Percentiles rank a stretch among this genome's conserved stretches.
Conservation (phyloP, 2,329 filamentous ascomycete species). For the Xylariaceae sp. region DNA sequence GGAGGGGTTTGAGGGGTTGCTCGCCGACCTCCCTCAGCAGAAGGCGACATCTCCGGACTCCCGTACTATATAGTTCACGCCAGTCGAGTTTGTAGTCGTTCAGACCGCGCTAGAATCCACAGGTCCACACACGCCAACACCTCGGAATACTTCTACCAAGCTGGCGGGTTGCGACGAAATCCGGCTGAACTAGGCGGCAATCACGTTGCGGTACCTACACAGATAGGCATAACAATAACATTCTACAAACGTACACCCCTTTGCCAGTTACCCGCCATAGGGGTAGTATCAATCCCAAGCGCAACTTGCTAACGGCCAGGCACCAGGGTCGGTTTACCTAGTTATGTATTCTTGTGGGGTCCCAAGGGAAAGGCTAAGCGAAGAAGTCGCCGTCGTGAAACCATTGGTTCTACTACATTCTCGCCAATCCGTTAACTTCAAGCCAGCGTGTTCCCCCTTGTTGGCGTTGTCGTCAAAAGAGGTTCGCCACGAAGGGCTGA, state of each 20-base stretch:
- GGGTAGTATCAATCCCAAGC: background rate
- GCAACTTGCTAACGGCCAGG: background rate
- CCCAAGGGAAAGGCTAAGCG: background rate
- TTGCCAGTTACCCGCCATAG: background rate
- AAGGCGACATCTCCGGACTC: background rate
- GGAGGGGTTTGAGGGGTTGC: too few relatives aligned
- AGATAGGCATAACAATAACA: too few relatives aligned
- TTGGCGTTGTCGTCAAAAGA: background rate
- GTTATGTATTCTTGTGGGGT: background rate
- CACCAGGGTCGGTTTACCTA: background rate
- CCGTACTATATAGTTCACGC: background rate
- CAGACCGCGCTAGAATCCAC: background rate
- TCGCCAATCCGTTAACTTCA: background rate
- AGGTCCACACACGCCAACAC: background rate
- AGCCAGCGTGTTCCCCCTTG: background rate
- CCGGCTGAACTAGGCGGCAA: background rate
- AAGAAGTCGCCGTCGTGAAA: background rate
- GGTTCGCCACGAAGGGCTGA: constrained; percentile 13
- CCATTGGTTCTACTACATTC: background rate
- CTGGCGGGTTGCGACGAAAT: background rate
- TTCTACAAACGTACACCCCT: too few relatives aligned
- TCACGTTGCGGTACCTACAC: too few relatives aligned
- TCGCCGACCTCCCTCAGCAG: background rate
- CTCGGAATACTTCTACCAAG: background rate
- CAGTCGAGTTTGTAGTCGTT: background rate